phyloP scores from a whole-genome alignment of 164 flowering plant genomes.

The Nymphaea thermarum region DNA sequence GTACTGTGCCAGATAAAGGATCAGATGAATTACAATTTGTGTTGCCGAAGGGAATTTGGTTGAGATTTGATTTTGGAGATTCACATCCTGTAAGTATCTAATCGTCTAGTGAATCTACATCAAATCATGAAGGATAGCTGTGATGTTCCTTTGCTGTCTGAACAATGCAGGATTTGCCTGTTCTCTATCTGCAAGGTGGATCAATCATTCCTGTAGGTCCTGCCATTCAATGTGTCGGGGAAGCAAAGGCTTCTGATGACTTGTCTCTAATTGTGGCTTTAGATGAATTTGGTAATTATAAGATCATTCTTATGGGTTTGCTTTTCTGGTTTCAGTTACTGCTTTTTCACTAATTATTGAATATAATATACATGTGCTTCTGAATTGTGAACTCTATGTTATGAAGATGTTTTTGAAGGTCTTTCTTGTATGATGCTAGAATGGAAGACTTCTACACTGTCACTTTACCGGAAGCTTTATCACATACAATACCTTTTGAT shows the following conservation, averaged over 20 bases:
- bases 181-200: conserved; percentile 75
- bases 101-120: too few relatives aligned
- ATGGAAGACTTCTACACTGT: too few relatives aligned
- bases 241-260: conserved; percentile 60
- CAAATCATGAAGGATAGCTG: background rate
- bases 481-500: too few relatives aligned
- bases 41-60: conserved; percentile 76
- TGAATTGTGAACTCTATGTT: too few relatives aligned
- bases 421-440: too few relatives aligned
- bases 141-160: conserved; percentile 1
- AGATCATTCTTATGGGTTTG: too few relatives aligned
- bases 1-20: conserved; percentile 40
- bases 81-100: conserved; percentile 69
- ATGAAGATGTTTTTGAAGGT: too few relatives aligned
- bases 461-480: too few relatives aligned
- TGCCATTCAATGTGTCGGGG: conserved; percentile 66
- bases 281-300: conserved; percentile 55
- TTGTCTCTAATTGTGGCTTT: conserved; percentile 63
- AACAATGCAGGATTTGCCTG: conserved; percentile 66
- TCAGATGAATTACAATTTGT: conserved; percentile 24
- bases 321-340: too few relatives aligned
- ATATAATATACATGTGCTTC: too few relatives aligned
- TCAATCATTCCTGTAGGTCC: conserved; percentile 70
- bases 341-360: too few relatives aligned
- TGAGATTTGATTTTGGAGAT: conserved; percentile 78